Base-by-base conservation (phyloP, 139 green algal species). In the Limnomonas spitsbergensis region DNA sequence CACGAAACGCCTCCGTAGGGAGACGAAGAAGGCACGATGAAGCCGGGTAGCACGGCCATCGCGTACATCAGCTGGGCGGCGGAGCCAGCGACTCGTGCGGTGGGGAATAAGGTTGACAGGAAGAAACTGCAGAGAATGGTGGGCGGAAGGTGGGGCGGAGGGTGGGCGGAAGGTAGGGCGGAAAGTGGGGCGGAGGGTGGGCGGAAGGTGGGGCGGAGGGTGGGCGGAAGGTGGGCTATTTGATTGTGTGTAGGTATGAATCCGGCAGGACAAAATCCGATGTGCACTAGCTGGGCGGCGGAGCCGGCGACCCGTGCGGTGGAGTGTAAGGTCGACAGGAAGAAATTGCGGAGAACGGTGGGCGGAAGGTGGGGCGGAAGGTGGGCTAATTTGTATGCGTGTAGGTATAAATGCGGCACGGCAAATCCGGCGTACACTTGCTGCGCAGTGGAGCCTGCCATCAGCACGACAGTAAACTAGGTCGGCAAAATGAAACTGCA, bases 11-110 rank as follows among this genome's bases (percentile, higher is more conserved):
- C 89, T 37, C 91, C 91, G 52, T 92, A 93, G 1, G 87, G 86
- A 68, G 3, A 4, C n/a, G 76, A 47, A 24, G 42, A 37, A 2
- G 56, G 75, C 36, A 74, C 4, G 20, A 84, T 71, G 68, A 84
- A 94, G 76, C 89, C 91, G 1, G 91, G 91, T 2, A 94, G 66
- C 85, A 94, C 91, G 9, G 91, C 88, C 0, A 93, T 66, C 0
- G 86, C 83, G 56, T 94, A 95, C 32, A 92, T 61, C 37, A 95
- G 67, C 69, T 88, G 87, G 0, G 76, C 81, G 1, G 83, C 85
- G 20, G 85, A 89, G 32, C 88, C 89, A 2, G 91, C 91, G 14
- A 94, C 82, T 0, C 90, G 79, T 26, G 85, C 83, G 27, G 80
- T 88, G 42, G 69, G 82, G 80, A 94, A 94, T 0, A 95, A 76